Conservation (phyloP, 148 eudicot species). For the Rhododendron ferrugineum region DNA sequence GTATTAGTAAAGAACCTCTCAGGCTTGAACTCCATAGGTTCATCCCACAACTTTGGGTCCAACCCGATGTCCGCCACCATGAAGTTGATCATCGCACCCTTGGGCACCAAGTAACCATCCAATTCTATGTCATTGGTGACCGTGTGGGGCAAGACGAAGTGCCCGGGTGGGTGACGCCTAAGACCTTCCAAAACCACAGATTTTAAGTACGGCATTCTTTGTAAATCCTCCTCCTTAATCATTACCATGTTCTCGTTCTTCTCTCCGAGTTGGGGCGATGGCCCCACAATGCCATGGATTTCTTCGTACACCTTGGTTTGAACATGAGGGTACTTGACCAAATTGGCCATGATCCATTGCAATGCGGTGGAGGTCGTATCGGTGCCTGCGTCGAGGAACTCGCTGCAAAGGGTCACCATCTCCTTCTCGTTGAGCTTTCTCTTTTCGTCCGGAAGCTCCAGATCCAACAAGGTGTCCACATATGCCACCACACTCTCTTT, state of each 20-base stretch:
- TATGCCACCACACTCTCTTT: constrained; percentile 31
- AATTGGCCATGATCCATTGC: constrained; percentile 74
- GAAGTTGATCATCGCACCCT: constrained; percentile 38
- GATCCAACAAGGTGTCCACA: constrained; percentile 46
- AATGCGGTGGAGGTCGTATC: constrained; percentile 66
- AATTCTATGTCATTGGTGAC: constrained; percentile 43
- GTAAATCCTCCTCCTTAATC: constrained; percentile 46
- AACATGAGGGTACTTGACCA: constrained; percentile 48
- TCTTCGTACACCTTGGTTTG: constrained; percentile 60
- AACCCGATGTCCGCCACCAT: constrained; percentile 61
- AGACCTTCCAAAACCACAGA: constrained; percentile 63
- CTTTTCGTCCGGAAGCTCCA: constrained; percentile 43
- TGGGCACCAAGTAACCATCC: constrained; percentile 48
- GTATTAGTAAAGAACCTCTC: constrained; percentile 40
- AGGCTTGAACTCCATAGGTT: constrained; percentile 60
- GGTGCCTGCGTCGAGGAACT: constrained; percentile 58
- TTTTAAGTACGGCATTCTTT: constrained; percentile 46
- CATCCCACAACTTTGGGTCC: constrained; percentile 62
- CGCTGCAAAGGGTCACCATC: constrained; percentile 38
- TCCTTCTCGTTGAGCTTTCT: constrained; percentile 32
- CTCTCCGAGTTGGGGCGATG: background rate
- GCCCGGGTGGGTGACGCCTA: constrained; percentile 74
- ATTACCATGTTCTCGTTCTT: constrained; percentile 1
- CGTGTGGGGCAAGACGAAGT: constrained; percentile 51
- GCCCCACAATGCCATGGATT: constrained; percentile 30